Evolutionary conservation across 164 flowering plant genomes (phyloP), one percentile per base, ranked within the genome.

Genomic region (Piper betle): DNA sequence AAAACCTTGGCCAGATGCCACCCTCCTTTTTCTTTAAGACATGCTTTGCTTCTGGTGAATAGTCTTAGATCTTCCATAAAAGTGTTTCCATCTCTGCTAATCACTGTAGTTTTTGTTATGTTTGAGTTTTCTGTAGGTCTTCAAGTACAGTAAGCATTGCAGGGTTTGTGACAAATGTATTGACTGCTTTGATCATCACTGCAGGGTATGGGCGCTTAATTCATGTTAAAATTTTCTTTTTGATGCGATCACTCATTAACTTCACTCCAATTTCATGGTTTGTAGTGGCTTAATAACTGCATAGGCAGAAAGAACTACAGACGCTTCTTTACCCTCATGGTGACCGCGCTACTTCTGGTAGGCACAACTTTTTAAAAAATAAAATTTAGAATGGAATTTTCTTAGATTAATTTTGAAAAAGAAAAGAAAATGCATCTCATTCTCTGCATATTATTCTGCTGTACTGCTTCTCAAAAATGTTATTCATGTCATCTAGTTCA

Each of bases 141-240:
- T 79, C 81, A 91, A 87, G 84, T 84, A 83, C 79, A 94, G 99
- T 83, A 94, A 94, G 78, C 99, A 94, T 65, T 94, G 99, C 65
- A 79, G 99, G 76, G 97, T 94, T 53, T 94, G 99, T 74, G 99
- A 94, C 78, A 94, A 94, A 79, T 91, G 99, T 69, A 96, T 94
- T 5, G 91, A 94, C 73, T 69, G 76, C 57, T 94, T 94, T 69
- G 99, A 94, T 84, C 99, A 94, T 76, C 99, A 94, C 68, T 94
- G 99, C 88, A 76, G 99, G 93, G 99, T 94, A 92, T 55, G 20
- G 6, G 53, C 52, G 58, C 57, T 40, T 65, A 68, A 19, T 16
- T 60, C 56, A 55, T 17, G 46, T 52, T 41, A 52, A 11, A 60
- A 53, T 20, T 53, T 43, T 67, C 46, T 33, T 59, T 58, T 39